phyloP scores from a whole-genome alignment of 2,329 filamentous ascomycete species.

The Emmonsiellopsis sp. region DNA sequence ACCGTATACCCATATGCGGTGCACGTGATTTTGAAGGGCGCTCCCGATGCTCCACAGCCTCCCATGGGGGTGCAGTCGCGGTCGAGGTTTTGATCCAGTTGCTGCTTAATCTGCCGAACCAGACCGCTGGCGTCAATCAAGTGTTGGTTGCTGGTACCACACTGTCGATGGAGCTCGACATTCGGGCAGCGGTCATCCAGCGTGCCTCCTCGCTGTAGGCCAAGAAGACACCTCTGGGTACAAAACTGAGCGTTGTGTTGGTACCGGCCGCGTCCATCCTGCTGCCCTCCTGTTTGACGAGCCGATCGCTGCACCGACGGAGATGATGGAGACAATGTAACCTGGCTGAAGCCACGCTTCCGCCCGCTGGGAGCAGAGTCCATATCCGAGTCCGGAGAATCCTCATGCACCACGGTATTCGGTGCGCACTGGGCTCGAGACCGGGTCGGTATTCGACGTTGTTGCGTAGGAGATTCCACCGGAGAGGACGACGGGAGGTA shows the following conservation, averaged over 20 bases:
- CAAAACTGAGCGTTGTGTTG: conserved; percentile 17
- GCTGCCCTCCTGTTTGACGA: no score
- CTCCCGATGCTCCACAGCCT: conserved; percentile 18
- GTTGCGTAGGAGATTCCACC: conserved; percentile 5
- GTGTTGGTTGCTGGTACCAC: conserved; percentile 10
- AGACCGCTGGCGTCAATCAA: conserved; percentile 12
- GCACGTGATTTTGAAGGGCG: conserved; percentile 23
- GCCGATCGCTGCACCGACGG: conserved; percentile 8
- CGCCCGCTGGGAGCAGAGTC: conserved; percentile 9
- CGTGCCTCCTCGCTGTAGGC: conserved; percentile 13
- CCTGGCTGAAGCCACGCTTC: conserved; percentile 18
- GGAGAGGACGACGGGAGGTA: conserved; percentile 17
- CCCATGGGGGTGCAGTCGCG: conserved; percentile 21
- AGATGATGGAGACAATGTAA: no score
- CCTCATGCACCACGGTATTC: no score
- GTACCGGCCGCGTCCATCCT: conserved; percentile 3
- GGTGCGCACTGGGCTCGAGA: conserved; percentile 13
- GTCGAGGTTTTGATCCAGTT: conserved; percentile 21
- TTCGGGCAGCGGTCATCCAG: conserved; percentile 21
- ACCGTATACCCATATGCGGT: conserved; percentile 16
- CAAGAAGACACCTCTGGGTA: conserved; percentile 21
- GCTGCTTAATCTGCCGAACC: conserved; percentile 16
- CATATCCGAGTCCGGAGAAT: conserved; percentile 13
- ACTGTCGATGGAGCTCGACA: conserved; percentile 13
- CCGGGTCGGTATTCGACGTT: conserved; percentile 11